Base-by-base conservation (phyloP, 768 basidiomycete species). In the Lentinula sp. region DNA sequence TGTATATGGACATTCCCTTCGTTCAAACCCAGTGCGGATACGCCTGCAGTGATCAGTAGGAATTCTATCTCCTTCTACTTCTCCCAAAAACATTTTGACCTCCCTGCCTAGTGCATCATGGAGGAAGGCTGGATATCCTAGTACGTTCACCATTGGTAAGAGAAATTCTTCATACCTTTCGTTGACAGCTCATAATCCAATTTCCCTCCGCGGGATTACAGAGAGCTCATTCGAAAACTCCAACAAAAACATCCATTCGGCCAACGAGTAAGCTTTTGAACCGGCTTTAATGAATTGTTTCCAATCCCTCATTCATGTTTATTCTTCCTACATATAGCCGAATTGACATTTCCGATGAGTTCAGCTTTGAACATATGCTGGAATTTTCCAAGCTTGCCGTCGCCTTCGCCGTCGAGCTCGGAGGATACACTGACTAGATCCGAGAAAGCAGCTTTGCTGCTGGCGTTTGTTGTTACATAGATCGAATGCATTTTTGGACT, bases 11-110 rank as follows among this genome's bases (percentile, higher is more conserved):
- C 69, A 93, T 96, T 65, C 93, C 94, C 32, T 92, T 84, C 66
- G 88, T 85, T 32, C 85, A 91, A 79, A 97, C 95, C 60, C 80
- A 88, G 77, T 96, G 95, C 76, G 93, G 91, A 39, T 96, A 97
- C 69, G 93, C 93, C 57, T 97, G 94, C 79, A 92, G 90, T 66
- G 94, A 96, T 73, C 93, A 95, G 90, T 93, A 75, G 70, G 79
- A 23, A 48, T 63, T 63, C 42, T 54, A 66, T 65, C 68, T 69
- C 65, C 70, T 74, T 62, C 71, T 65, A 32, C 28, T 28, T 28
- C 28, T 28, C 62, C 69, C 63, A 61, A 64, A 41, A 53, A 8
- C 49, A 51, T 41, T 13, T 68, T 42, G 48, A 61, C 63, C 64
- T 64, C 36, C 36, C 57, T 66, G 28, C 28, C 54, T 64, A 78